phyloP scores from a whole-genome alignment of 2,329 filamentous ascomycete genomes.

The Penicillium hesseltinei region DNA sequence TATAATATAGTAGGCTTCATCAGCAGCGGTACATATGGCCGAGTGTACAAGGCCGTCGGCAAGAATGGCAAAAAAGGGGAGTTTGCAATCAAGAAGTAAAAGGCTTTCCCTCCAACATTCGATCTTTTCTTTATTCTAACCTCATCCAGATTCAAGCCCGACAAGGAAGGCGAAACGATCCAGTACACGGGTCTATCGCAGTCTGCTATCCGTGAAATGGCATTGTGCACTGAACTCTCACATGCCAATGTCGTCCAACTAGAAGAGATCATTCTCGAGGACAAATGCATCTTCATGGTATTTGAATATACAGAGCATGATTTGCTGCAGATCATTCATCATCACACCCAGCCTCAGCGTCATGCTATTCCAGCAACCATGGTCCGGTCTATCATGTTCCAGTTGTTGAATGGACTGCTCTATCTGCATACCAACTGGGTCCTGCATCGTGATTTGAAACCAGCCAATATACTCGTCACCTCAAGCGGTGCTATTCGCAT shows the following conservation, averaged over 20 bases:
- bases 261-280: constrained; percentile 93
- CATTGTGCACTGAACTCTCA: constrained; percentile 84
- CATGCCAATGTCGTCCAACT: constrained; percentile 88
- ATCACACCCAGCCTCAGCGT: constrained; percentile 85
- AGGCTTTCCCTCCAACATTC: constrained; percentile 17
- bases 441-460: constrained; percentile 92
- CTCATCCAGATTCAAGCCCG: constrained; percentile 72
- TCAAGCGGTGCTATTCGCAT: constrained; percentile 88
- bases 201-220: constrained; percentile 96
- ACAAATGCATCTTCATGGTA: constrained; percentile 99
- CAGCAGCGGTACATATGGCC: constrained; percentile 94
- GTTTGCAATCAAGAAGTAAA: constrained; percentile 95
- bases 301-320: constrained; percentile 99
- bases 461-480: constrained; percentile 98
- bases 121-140: constrained; percentile 15
- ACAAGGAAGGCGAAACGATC: constrained; percentile 93
- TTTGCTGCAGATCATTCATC: constrained; percentile 94
- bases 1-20: constrained; percentile 99
- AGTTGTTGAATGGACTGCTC: constrained; percentile 88
- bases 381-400: constrained; percentile 92
- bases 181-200: constrained; percentile 98
- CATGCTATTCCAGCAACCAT: constrained; percentile 85
- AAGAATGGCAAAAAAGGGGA: constrained; percentile 72
- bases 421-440: constrained; percentile 98
- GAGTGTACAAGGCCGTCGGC: constrained; percentile 91